Evolutionary conservation across 2,329 filamentous ascomycete species (phyloP).

Genomic region (Ilyonectria mors-panacis): DNA sequence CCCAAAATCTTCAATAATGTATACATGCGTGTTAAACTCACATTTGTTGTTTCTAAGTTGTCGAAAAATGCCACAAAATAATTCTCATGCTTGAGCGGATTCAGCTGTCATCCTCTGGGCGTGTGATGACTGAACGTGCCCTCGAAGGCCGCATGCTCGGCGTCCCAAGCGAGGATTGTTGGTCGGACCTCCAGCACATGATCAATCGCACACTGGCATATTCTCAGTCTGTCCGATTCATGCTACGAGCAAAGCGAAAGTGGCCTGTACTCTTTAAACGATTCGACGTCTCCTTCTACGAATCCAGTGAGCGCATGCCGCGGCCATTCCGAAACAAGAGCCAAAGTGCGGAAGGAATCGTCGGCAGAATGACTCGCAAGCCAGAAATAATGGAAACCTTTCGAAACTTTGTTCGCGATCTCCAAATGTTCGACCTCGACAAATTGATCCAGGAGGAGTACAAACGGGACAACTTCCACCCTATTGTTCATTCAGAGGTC

Average conservation of each 20-base stretch:
- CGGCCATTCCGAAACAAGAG: slow-evolving; percentile 26
- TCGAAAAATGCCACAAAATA: background rate
- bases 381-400: background rate
- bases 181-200: slow-evolving; percentile 43
- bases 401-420: slow-evolving; percentile 20
- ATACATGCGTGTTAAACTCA: background rate
- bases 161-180: slow-evolving; percentile 31
- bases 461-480: slow-evolving; percentile 31
- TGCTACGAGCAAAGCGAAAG: slow-evolving; percentile 30
- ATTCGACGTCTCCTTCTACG: slow-evolving; percentile 43
- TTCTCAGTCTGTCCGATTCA: slow-evolving; percentile 29
- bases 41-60: slow-evolving; percentile 5
- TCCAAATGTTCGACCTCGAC: slow-evolving; percentile 38
- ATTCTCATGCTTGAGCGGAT: slow-evolving; percentile 13
- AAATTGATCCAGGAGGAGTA: slow-evolving; percentile 28
- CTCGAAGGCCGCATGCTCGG: slow-evolving; percentile 14
- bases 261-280: slow-evolving; percentile 50
- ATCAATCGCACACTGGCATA: slow-evolving; percentile 40
- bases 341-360: slow-evolving; percentile 21
- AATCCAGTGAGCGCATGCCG: slow-evolving; percentile 35
- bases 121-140: slow-evolving; percentile 19
- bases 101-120: background rate
- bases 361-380: slow-evolving; percentile 29
- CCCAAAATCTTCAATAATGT: background rate
- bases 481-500: slow-evolving; percentile 53